A percentile compares a stretch with the other conserved stretches of the same genome.
phyloP scores from a whole-genome alignment of 2,329 filamentous ascomycete genomes.

The Curvularia verruculosa region DNA sequence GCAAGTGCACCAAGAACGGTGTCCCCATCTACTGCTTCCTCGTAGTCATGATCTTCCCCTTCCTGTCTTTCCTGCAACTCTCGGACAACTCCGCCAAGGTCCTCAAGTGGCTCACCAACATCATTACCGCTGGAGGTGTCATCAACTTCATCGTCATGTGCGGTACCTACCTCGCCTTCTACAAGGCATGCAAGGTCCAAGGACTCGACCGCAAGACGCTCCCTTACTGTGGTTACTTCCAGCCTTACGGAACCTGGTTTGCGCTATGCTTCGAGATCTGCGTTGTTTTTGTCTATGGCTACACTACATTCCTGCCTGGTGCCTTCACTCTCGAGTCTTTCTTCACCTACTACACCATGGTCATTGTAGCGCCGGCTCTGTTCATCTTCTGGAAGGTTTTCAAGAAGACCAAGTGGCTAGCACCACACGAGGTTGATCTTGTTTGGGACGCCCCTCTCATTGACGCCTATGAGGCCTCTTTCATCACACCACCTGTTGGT shows the following conservation, averaged over 20 bases:
- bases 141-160: slow-evolving; percentile 58
- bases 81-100: slow-evolving; percentile 70
- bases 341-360: slow-evolving; percentile 62
- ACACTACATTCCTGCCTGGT: slow-evolving; percentile 58
- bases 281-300: slow-evolving; percentile 60
- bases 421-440: slow-evolving; percentile 58
- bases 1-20: slow-evolving; percentile 65
- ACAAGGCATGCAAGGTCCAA: slow-evolving; percentile 55
- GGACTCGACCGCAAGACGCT: slow-evolving; percentile 59
- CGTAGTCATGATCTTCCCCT: slow-evolving; percentile 68
- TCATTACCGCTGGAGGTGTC: slow-evolving; percentile 72
- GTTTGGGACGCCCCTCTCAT: slow-evolving; percentile 51
- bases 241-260: slow-evolving; percentile 60
- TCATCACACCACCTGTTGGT: slow-evolving; percentile 49
- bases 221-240: slow-evolving; percentile 55
- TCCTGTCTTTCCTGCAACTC: slow-evolving; percentile 77
- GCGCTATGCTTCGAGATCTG: slow-evolving; percentile 57
- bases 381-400: slow-evolving; percentile 68
- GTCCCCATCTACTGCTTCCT: slow-evolving; percentile 76
- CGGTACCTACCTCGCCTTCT: slow-evolving; percentile 65
- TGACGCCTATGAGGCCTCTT: slow-evolving; percentile 49
- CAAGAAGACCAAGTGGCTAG: slow-evolving; percentile 61
- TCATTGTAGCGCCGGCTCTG: slow-evolving; percentile 58
- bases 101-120: slow-evolving; percentile 72
- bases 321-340: slow-evolving; percentile 57